Base-by-base conservation (phyloP, 73 alveolate species). In the Paramecium bursaria region DNA sequence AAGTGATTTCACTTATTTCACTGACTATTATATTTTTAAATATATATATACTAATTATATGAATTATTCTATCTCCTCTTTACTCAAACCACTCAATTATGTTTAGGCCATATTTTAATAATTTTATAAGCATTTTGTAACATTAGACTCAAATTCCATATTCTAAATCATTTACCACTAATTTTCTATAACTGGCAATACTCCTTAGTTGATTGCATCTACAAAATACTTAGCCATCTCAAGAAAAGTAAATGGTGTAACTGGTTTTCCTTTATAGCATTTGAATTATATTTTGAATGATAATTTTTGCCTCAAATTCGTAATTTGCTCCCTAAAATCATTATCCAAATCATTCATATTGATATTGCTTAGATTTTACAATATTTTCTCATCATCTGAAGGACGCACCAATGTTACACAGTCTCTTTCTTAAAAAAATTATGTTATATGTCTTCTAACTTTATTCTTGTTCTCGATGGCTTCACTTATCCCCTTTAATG, bases 331-430 rank as follows among this genome's bases (percentile, higher is more conserved):
- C 22, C 21, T 15, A 35, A 67, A 67, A 21, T 67, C 61, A 19
- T 0, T 21, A 39, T 46, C 21, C 27, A 67, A 39, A 13, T 67
- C 82, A 11, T 31, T 35, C 22, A 67, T 15, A 15, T 67, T 67
- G 15, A 67, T 33, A 7, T 47, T 67, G 19, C 82, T 21, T 67
- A 67, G 27, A 21, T 94, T 90, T 86, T 96, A 91, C 39, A 96
- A 77, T 35, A 87, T 97, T 29, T 79, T 85, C 52, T 96, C 99
- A 75, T 94, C 86, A 53, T 94, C 97, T 6, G 91, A 95, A 6
- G 99, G 99, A n/a, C 98, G 60, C 0, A 96, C 97, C 90, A 96
- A 75, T 10, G 98, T 94, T 55, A 85, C 90, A 39, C 98, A 95
- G 86, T 96, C 99, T 76, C 99, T 86, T 22, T 96, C 98, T 2